Conservation (phyloP, 2,329 filamentous ascomycete genomes). For the Hymenoscyphus albidus region DNA sequence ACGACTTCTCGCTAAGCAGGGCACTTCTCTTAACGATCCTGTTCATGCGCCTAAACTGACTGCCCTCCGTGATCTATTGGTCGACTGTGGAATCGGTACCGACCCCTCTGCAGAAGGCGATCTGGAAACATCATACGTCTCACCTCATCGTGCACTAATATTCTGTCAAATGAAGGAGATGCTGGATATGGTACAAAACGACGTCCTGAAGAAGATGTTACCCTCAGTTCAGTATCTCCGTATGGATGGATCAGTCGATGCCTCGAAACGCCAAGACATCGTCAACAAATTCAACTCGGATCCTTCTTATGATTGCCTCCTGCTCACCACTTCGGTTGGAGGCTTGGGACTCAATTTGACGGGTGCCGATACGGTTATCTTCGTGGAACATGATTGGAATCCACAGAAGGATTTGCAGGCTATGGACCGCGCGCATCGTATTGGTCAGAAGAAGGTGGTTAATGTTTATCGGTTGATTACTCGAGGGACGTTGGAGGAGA, state of each 20-base stretch:
- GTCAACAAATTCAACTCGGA: constrained; percentile 99
- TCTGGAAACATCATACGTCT: constrained; percentile 73
- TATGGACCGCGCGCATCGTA: constrained; percentile 97
- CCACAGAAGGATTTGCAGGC: constrained; percentile 97
- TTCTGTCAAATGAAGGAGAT: constrained; percentile 99
- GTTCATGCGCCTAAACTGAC: constrained; percentile 88
- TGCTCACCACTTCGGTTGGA: constrained; percentile 92
- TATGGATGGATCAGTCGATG: constrained; percentile 90
- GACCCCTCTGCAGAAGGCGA: constrained; percentile 50
- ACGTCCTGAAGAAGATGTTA: constrained; percentile 85
- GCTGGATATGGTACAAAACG: constrained; percentile 97
- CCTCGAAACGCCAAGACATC: constrained; percentile 90
- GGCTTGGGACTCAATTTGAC: constrained; percentile 93
- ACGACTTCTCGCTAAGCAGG: constrained; percentile 70
- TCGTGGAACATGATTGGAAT: constrained; percentile 99
- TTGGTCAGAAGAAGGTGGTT: constrained; percentile 99
- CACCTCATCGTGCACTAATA: constrained; percentile 89
- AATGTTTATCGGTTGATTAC: constrained; percentile 98
- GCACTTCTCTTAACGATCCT: constrained; percentile 78
- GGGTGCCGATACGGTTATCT: constrained; percentile 96
- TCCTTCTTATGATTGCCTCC: constrained; percentile 88
- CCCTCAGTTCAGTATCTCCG: constrained; percentile 89
- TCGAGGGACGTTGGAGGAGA: constrained; percentile 92
- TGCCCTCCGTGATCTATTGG: constrained; percentile 83
- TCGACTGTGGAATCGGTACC: constrained; percentile 95